Evolutionary conservation across 352 stramenopile species (phyloP).

Genomic region (Globisporangium splendens): DNA sequence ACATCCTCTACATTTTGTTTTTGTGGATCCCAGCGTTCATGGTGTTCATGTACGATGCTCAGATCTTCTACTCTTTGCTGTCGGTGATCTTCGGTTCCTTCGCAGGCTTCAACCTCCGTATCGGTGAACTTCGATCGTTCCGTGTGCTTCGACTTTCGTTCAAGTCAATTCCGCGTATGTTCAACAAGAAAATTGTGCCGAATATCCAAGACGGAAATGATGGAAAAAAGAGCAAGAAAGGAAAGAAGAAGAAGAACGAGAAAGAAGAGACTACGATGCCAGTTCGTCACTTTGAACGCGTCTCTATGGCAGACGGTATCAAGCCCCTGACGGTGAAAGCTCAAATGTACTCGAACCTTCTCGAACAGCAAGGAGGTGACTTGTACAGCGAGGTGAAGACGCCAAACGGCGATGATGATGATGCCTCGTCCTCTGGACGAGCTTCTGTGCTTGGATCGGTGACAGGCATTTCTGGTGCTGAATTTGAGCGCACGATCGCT

Average conservation of each 20-base stretch:
- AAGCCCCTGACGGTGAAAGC: constrained; percentile 81
- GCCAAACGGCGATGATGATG: constrained; percentile 63
- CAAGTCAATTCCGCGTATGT: constrained; percentile 83
- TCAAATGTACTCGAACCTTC: constrained; percentile 76
- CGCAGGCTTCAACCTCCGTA: constrained; percentile 81
- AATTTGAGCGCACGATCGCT: constrained; percentile 83
- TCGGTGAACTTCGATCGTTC: constrained; percentile 83
- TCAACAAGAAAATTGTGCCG: constrained; percentile 87
- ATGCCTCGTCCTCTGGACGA: constrained; percentile 34
- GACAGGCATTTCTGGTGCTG: constrained; percentile 69
- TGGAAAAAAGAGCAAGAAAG: constrained; percentile 77
- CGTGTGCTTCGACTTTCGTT: constrained; percentile 78
- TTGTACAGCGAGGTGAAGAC: constrained; percentile 68
- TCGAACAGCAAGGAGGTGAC: constrained; percentile 51
- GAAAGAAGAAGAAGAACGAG: constrained; percentile 54
- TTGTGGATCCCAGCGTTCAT: constrained; percentile 81
- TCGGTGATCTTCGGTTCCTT: constrained; percentile 80
- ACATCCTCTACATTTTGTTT: constrained; percentile 83
- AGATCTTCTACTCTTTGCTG: constrained; percentile 85
- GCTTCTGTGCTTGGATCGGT: constrained; percentile 66
- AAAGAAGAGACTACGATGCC: constrained; percentile 63
- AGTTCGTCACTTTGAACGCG: constrained; percentile 72
- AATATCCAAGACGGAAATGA: constrained; percentile 69
- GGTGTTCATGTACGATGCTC: constrained; percentile 84
- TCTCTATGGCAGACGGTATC: constrained; percentile 80